Evolutionary conservation across 2,329 filamentous ascomycete genomes (phyloP), one percentile per base, ranked within the genome.

Genomic region (Metarhizium rileyi): DNA sequence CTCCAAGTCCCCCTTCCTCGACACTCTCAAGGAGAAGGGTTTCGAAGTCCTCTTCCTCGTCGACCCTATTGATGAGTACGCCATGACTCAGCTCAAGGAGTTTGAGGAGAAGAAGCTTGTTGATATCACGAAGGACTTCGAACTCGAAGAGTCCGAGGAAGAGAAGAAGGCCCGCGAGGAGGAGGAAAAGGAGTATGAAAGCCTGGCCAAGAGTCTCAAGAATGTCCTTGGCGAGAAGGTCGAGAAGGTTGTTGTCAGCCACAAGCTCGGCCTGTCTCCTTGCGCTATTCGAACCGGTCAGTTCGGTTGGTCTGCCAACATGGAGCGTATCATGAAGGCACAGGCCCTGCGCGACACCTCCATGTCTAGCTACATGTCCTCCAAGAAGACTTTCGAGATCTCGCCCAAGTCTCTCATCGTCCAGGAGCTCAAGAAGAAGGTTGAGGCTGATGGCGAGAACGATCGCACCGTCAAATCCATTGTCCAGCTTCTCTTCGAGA

Each of bases 261-360:
- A 97, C 87, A 97, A 97, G 86, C 84, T 98, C 53, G 83, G 87
- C 62, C 87, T 86, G 68, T 82, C 93, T 58, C 93, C 93, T 66
- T 97, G 93, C 75, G 93, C 93, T 70, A 97, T 98, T 81, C 91
- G 93, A 73, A 98, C 93, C 61, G 93, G 93, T 67, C 93, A 97
- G 77, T 98, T 98, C 73, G 93, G 93, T 75, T 98, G 93, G 93
- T 97, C 91, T 51, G 93, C 93, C 70, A 98, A 98, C 84, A 98
- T 98, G 93, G 93, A 98, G 83, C 93, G 93, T 80, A 98, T 98
- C 84, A 98, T 98, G 93, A 98, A 98, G 86, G 93, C 93, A 26
- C 93, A 98, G 81, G 93, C 93, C 67, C 91, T 98, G 66, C 93
- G 93, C 77, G 93, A 98, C 78, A 98, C 93, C 61, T 96, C 90